Percentiles rank a stretch among this genome's conserved stretches.
These are phyloP conservation scores for Calocybe indica DNA, from an alignment of 768 basidiomycete genomes.

Conservation along the genomic window DNA sequence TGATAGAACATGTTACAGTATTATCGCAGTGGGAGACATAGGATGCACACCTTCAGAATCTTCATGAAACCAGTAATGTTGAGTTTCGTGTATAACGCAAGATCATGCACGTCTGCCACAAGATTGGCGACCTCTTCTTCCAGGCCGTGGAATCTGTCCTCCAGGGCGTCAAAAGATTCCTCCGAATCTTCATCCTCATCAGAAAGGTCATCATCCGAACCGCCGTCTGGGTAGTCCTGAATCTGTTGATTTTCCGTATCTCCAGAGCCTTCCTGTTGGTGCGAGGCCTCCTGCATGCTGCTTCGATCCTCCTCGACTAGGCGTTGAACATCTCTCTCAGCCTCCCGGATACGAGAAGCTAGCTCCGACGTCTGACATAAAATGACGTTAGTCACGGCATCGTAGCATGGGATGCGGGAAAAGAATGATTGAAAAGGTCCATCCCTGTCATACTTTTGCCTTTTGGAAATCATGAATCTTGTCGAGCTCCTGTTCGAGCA, in stretches of 20 bases:
- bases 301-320: conserved; percentile 60
- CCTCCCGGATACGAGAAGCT: conserved; percentile 71
- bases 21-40: not conserved
- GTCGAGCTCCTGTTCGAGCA: conserved; percentile 83
- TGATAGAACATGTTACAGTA: conserved; percentile 1
- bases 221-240: conserved; percentile 48
- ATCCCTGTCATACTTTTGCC: conserved; percentile 57
- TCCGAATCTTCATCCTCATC: conserved; percentile 23
- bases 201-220: conserved; percentile 63
- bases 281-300: conserved; percentile 10
- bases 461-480: conserved; percentile 95
- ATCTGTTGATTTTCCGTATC: conserved; percentile 58
- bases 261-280: conserved; percentile 12
- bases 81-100: conserved; percentile 90
- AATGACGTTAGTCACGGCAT: conserved; percentile 1
- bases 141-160: conserved; percentile 79
- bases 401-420: not conserved
- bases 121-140: conserved; percentile 94
- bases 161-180: conserved; percentile 69
- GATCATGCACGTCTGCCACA: conserved; percentile 88
- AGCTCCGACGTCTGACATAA: conserved; percentile 70
- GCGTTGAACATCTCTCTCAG: conserved; percentile 74
- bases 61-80: conserved; percentile 99
- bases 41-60: conserved; percentile 72
- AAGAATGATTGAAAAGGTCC: conserved; percentile 2